phyloP scores from a whole-genome alignment of 1,284 basidiomycete genomes.

The Tylopilus orsonianus region DNA sequence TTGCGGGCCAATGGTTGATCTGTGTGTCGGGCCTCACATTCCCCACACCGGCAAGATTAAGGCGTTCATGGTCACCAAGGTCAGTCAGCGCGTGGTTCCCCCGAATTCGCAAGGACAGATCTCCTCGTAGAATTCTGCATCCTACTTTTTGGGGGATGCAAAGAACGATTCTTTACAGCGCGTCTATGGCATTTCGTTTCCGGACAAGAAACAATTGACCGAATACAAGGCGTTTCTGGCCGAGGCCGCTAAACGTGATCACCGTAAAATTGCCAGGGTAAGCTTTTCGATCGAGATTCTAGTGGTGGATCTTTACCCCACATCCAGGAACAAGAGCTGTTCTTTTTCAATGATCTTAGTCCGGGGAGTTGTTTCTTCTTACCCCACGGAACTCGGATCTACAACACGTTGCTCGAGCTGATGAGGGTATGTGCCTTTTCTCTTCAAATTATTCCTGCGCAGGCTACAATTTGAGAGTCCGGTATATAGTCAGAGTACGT shows the following conservation, averaged over 20 bases:
- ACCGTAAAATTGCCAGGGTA: constrained; percentile 90
- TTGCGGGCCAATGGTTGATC: constrained; percentile 97
- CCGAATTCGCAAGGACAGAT: not conserved
- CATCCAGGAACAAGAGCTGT: constrained; percentile 88
- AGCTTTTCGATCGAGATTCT: constrained; percentile 12
- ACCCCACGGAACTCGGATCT: constrained; percentile 95
- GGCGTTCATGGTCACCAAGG: constrained; percentile 93
- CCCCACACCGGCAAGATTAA: constrained; percentile 98
- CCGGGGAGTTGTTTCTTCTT: constrained; percentile 98
- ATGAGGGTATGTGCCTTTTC: constrained; percentile 68
- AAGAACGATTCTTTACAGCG: constrained; percentile 96
- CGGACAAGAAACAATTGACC: constrained; percentile 92
- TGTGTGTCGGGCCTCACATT: constrained; percentile 96
- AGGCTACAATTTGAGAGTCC: constrained; percentile 3
- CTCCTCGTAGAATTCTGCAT: constrained; percentile 81
- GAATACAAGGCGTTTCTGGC: constrained; percentile 97
- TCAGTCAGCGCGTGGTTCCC: constrained; percentile 29
- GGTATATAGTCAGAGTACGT: constrained; percentile 68
- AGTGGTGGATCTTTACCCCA: constrained; percentile 9
- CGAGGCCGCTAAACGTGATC: constrained; percentile 97
- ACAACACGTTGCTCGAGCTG: constrained; percentile 90
- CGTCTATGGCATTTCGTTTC: constrained; percentile 99
- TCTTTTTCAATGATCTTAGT: constrained; percentile 97
- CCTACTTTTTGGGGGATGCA: constrained; percentile 96
- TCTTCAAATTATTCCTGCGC: constrained; percentile 1